Evolutionary conservation across 805 yeast genomes (phyloP).

Genomic region (Crinitomyces ghanaensis): DNA sequence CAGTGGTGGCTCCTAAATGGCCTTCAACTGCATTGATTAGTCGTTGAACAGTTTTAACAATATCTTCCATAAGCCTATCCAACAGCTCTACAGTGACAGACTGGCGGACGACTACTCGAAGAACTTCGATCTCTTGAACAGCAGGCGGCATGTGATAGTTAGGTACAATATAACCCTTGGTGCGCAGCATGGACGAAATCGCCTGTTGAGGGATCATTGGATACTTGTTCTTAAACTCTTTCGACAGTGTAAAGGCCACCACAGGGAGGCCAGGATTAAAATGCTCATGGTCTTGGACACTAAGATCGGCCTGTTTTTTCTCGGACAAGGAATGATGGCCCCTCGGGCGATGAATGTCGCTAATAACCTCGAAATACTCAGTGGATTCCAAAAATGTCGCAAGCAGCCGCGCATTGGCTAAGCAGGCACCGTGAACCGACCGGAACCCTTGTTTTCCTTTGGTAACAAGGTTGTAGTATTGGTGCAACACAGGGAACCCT

Average conservation of each 20-base stretch:
- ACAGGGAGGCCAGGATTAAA: constrained; percentile 79
- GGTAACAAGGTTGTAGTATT: constrained; percentile 67
- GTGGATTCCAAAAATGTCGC: constrained; percentile 51
- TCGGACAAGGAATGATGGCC: constrained; percentile 24
- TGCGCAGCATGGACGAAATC: constrained; percentile 60
- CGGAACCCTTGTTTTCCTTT: constrained; percentile 66
- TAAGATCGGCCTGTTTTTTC: constrained; percentile 4
- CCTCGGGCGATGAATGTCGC: constrained; percentile 59
- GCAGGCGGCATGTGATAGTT: constrained; percentile 69
- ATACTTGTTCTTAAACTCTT: constrained; percentile 42
- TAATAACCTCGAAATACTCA: constrained; percentile 57
- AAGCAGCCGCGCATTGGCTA: constrained; percentile 61
- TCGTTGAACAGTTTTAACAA: constrained; percentile 40
- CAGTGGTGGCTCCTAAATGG: constrained; percentile 3
- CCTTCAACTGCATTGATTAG: constrained; percentile 37
- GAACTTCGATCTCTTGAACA: constrained; percentile 51
- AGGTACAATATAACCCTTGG: constrained; percentile 79
- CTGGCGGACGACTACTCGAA: constrained; percentile 74
- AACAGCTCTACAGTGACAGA: constrained; percentile 53
- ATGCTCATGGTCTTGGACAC: constrained; percentile 19
- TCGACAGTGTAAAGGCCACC: constrained; percentile 69
- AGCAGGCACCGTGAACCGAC: constrained; percentile 46
- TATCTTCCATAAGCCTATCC: constrained; percentile 53
- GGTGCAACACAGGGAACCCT: constrained; percentile 82
- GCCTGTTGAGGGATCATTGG: constrained; percentile 79